phyloP scores from a whole-genome alignment of 2,329 filamentous ascomycete genomes.

The Elsinoe perseae region DNA sequence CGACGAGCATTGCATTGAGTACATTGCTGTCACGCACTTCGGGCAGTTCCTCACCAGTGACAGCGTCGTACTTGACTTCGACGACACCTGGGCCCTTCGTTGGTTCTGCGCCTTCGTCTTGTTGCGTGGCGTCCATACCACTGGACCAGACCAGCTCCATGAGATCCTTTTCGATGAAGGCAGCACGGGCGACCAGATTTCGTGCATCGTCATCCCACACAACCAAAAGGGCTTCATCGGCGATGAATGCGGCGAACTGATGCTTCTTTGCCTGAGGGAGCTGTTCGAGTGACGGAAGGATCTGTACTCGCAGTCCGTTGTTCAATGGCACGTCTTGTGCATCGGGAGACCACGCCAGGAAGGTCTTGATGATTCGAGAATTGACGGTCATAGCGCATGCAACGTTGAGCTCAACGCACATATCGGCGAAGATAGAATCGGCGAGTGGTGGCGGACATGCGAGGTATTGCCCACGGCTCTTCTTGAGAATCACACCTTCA shows the following conservation, averaged over 20 bases:
- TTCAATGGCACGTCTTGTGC: constrained; percentile 67
- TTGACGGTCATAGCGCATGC: constrained; percentile 76
- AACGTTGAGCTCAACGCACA: constrained; percentile 62
- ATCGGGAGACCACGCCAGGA: constrained; percentile 63
- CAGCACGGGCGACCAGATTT: constrained; percentile 60
- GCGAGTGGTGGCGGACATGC: constrained; percentile 60
- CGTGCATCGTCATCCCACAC: constrained; percentile 78
- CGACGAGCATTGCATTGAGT: constrained; percentile 61
- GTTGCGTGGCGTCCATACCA: constrained; percentile 45
- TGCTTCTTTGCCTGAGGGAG: constrained; percentile 64
- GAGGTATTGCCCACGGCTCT: constrained; percentile 62
- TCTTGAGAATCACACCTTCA: constrained; percentile 66
- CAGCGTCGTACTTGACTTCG: constrained; percentile 59
- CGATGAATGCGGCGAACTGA: constrained; percentile 73
- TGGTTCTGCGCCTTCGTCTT: constrained; percentile 42
- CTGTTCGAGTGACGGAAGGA: constrained; percentile 63
- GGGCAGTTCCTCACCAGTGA: constrained; percentile 59
- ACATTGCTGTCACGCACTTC: constrained; percentile 61
- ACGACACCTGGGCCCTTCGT: constrained; percentile 42
- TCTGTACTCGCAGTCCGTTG: constrained; percentile 70
- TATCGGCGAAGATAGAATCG: constrained; percentile 55
- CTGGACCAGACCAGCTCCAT: constrained; percentile 70
- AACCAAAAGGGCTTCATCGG: constrained; percentile 60
- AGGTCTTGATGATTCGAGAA: constrained; percentile 70
- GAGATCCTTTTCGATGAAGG: constrained; percentile 65